Conservation (phyloP, 2,329 filamentous ascomycete species). For the Pseudopyricularia cyperi region DNA sequence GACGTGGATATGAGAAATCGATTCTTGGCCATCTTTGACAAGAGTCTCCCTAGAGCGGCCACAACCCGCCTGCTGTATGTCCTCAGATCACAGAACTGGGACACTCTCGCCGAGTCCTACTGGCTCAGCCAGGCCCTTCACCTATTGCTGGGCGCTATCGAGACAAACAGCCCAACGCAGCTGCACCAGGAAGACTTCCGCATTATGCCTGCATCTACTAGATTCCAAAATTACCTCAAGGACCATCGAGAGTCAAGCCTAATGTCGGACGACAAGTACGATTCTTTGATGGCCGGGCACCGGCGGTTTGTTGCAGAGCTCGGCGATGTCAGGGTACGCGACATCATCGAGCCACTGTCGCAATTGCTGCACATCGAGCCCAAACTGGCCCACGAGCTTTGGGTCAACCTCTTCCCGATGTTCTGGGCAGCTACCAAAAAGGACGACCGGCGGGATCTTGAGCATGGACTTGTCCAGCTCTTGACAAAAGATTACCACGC, state of each 20-base stretch:
- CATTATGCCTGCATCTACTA: constrained; percentile 56
- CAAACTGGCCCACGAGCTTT: constrained; percentile 74
- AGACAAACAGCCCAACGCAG: constrained; percentile 67
- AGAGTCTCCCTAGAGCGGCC: constrained; percentile 83
- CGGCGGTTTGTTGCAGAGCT: constrained; percentile 74
- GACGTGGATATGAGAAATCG: constrained; percentile 95
- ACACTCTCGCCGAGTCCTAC: constrained; percentile 85
- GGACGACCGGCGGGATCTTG: constrained; percentile 81
- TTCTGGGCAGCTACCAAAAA: constrained; percentile 82
- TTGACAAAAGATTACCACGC: constrained; percentile 94
- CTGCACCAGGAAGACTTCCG: constrained; percentile 78
- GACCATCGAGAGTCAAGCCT: constrained; percentile 51
- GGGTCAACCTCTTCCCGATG: constrained; percentile 82
- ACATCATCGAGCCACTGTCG: constrained; percentile 77
- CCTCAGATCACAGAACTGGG: constrained; percentile 89
- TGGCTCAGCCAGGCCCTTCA: constrained; percentile 96
- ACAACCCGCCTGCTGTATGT: constrained; percentile 83
- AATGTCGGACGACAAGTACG: constrained; percentile 73
- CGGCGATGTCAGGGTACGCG: constrained; percentile 73
- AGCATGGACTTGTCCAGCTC: constrained; percentile 80
- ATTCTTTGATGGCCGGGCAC: constrained; percentile 65
- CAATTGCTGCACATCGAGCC: constrained; percentile 87
- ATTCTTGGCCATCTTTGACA: constrained; percentile 94
- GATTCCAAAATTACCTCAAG: constrained; percentile 61
- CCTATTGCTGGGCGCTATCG: constrained; percentile 78